A percentile compares a stretch with the other conserved stretches of the same genome.
Conservation (phyloP, 805 yeast genomes). For the Metschnikowia lochheadii region DNA sequence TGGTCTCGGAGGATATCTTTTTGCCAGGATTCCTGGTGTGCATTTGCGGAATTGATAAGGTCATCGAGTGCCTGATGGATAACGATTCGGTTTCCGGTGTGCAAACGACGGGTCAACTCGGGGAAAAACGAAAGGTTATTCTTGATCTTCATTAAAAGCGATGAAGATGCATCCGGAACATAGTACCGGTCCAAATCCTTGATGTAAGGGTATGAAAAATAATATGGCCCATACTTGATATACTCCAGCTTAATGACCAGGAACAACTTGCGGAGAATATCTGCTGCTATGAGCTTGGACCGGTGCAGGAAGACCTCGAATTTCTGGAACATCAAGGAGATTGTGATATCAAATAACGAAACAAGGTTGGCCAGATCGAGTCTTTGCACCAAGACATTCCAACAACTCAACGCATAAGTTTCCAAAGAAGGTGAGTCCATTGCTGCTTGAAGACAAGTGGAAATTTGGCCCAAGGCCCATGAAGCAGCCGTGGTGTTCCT, state of each 20-base stretch:
- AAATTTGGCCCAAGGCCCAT: conserved; percentile 73
- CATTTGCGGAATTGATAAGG: conserved; percentile 48
- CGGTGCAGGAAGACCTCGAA: conserved; percentile 51
- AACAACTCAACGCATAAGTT: conserved; percentile 58
- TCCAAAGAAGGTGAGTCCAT: conserved; percentile 61
- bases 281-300: conserved; percentile 49
- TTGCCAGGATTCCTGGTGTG: conserved; percentile 49
- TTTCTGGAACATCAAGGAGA: conserved; percentile 68
- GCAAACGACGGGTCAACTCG: conserved; percentile 53
- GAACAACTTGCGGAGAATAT: conserved; percentile 41
- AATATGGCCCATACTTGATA: conserved; percentile 47
- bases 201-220: conserved; percentile 47
- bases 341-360: conserved; percentile 66
- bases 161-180: conserved; percentile 21
- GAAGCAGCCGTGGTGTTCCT: conserved; percentile 50
- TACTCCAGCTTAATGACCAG: conserved; percentile 29
- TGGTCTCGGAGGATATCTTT: conserved; percentile 36
- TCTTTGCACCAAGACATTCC: conserved; percentile 58
- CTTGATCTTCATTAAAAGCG: conserved; percentile 28
- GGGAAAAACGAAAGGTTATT: conserved; percentile 37
- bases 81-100: conserved; percentile 64
- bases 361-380: conserved; percentile 55
- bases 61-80: conserved; percentile 70
- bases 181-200: conserved; percentile 21
- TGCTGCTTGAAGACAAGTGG: conserved; percentile 80